Evolutionary conservation across 192 early-diverging fungal species (phyloP).

Genomic region (Polychytrium aggregatum): DNA sequence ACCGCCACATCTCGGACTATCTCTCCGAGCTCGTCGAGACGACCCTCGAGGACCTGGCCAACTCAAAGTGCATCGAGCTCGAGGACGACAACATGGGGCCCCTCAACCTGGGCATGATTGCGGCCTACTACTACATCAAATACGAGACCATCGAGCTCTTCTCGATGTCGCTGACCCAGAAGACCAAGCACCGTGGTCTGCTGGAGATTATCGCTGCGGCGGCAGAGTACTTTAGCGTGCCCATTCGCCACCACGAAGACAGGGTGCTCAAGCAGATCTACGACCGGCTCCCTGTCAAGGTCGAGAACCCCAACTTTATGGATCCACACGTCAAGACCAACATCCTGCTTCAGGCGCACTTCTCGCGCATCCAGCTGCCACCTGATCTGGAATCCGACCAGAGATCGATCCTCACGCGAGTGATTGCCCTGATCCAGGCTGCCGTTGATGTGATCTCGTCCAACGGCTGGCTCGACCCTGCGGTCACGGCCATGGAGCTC

Average conservation of each 20-base stretch:
- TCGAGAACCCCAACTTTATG: constrained; percentile 57
- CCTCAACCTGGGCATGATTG: constrained; percentile 93
- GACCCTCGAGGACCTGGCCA: constrained; percentile 75
- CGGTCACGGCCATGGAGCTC: constrained; percentile 90
- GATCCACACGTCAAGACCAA: constrained; percentile 89
- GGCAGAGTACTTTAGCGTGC: constrained; percentile 83
- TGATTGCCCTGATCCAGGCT: constrained; percentile 83
- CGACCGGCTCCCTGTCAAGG: constrained; percentile 70
- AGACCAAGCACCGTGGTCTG: constrained; percentile 81
- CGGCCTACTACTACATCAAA: constrained; percentile 93
- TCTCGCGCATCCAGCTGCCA: constrained; percentile 77
- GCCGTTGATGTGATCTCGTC: constrained; percentile 89
- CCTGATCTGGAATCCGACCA: constrained; percentile 93
- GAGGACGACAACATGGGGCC: constrained; percentile 60
- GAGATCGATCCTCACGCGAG: constrained; percentile 41
- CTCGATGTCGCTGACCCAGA: constrained; percentile 69
- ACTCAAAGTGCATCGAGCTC: constrained; percentile 65
- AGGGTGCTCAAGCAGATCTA: constrained; percentile 64
- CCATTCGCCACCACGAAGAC: constrained; percentile 91
- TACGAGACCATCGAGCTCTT: constrained; percentile 92
- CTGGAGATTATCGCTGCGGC: constrained; percentile 90
- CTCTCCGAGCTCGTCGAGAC: constrained; percentile 91
- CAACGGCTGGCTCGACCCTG: constrained; percentile 81
- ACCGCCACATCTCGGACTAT: constrained; percentile 82
- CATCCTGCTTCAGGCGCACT: constrained; percentile 90